Percentiles rank a stretch among this genome's conserved stretches.
phyloP scores from a whole-genome alignment of 306 rosid species.

The Quercus bicolor region DNA sequence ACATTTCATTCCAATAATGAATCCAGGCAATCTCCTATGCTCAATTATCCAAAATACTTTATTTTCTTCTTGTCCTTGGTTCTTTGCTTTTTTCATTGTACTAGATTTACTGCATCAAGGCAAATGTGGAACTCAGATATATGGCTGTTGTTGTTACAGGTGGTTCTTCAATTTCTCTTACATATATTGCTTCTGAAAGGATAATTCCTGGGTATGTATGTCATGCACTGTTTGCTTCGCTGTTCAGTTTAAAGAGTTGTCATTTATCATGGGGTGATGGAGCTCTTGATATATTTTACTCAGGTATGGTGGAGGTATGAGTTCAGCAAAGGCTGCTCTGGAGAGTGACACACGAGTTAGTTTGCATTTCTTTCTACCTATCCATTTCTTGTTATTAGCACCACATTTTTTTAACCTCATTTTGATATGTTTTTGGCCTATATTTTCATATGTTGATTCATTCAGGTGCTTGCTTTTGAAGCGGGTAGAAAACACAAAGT shows the following conservation, averaged over 20 bases:
- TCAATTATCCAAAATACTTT: slow-evolving; percentile 6
- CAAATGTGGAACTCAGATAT: background rate
- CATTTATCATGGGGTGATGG: background rate
- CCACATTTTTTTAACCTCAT: background rate
- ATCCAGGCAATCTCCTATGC: slow-evolving; percentile 55
- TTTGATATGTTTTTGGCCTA: background rate
- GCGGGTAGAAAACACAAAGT: slow-evolving; percentile 83
- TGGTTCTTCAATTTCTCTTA: slow-evolving; percentile 90
- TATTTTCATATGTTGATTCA: background rate
- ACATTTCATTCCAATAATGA: slow-evolving; percentile 88
- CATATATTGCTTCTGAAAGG: slow-evolving; percentile 92
- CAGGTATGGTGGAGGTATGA: slow-evolving; percentile 99
- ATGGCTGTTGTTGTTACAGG: slow-evolving; percentile 43
- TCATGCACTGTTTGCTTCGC: slow-evolving; percentile 8
- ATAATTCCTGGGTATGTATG: slow-evolving; percentile 86
- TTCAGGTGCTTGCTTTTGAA: slow-evolving; percentile 96
- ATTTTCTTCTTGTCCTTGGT: slow-evolving; percentile 1
- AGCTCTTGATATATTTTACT: slow-evolving; percentile 7
- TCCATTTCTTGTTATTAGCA: background rate
- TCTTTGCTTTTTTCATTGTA: background rate
- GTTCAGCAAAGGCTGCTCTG: slow-evolving; percentile 97
- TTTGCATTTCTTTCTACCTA: slow-evolving; percentile 1
- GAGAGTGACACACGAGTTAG: slow-evolving; percentile 93
- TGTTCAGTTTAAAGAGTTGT: slow-evolving; percentile 8
- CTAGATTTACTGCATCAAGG: background rate